These are phyloP conservation scores for Trichophyton benhamiae DNA, from an alignment of 2,329 filamentous ascomycete genomes.

Conservation along the genomic window DNA sequence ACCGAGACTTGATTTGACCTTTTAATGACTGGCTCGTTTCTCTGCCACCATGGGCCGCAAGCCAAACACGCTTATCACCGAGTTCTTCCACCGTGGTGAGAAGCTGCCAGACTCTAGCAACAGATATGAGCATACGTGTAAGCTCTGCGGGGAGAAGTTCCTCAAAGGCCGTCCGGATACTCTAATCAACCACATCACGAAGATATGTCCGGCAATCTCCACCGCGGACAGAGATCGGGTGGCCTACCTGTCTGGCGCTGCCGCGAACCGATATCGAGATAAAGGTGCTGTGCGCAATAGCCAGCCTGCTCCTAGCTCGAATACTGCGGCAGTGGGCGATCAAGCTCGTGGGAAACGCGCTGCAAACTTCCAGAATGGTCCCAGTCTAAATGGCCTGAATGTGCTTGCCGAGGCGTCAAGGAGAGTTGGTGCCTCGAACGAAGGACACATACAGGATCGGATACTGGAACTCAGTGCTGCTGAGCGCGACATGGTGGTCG, in stretches of 20 bases:
- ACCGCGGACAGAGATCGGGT: conserved; percentile 64
- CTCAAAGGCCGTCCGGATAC: conserved; percentile 80
- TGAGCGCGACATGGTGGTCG: conserved; percentile 26
- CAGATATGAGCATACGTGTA: conserved; percentile 84
- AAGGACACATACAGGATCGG: conserved; percentile 33
- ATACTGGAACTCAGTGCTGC: conserved; percentile 18
- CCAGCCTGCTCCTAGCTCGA: conserved; percentile 13
- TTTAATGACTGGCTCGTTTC: neutral
- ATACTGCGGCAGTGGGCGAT: conserved; percentile 17
- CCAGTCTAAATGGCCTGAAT: conserved; percentile 66
- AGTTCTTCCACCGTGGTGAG: conserved; percentile 75
- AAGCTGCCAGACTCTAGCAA: conserved; percentile 86
- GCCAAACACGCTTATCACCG: conserved; percentile 71
- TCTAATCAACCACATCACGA: conserved; percentile 67
- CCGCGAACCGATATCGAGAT: conserved; percentile 8
- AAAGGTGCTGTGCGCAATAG: conserved; percentile 24
- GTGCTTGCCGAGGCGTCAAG: conserved; percentile 80
- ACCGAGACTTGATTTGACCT: neutral
- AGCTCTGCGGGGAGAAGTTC: conserved; percentile 75
- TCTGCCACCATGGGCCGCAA: conserved; percentile 56
- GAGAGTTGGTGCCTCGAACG: conserved; percentile 49
- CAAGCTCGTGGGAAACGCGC: conserved; percentile 36
- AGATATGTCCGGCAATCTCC: conserved; percentile 71
- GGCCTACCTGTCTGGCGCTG: conserved; percentile 48
- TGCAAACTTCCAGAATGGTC: conserved; percentile 8